These are phyloP conservation scores for Boletus tomentosulus DNA, from an alignment of 768 basidiomycete genomes.

Conservation along the genomic window DNA sequence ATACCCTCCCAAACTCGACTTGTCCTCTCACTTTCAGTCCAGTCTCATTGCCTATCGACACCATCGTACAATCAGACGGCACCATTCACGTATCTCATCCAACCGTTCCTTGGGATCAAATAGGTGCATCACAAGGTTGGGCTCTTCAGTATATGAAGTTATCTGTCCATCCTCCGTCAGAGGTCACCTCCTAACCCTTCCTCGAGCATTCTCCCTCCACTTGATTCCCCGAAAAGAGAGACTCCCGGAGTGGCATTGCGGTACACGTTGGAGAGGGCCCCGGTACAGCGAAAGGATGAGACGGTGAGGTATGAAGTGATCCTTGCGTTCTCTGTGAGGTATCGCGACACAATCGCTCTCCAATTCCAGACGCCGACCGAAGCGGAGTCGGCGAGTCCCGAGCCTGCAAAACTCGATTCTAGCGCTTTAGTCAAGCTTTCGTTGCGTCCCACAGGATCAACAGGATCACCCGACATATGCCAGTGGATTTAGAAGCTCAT, in stretches of 20 bases:
- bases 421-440: too few species aligned
- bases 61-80: constrained; percentile 39
- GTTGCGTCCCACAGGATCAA: too few species aligned
- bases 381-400: too few species aligned
- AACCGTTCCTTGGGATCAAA: constrained; percentile 55
- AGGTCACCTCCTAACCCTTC: constrained; percentile 32
- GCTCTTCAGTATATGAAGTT: constrained; percentile 78
- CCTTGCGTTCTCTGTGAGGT: too few species aligned
- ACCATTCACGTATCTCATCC: constrained; percentile 62
- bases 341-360: too few species aligned
- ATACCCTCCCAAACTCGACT: constrained; percentile 40
- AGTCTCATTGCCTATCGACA: constrained; percentile 11
- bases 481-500: too few species aligned
- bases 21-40: neutral
- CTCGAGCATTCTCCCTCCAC: constrained; percentile 63
- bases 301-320: constrained; percentile 62
- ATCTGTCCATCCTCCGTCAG: constrained; percentile 48
- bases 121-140: constrained; percentile 83
- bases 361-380: too few species aligned
- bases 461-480: too few species aligned
- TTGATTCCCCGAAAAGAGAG: constrained; percentile 26
- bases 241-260: constrained; percentile 65
- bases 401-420: too few species aligned
- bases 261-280: constrained; percentile 62
- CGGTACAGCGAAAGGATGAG: too few species aligned